phyloP scores from a whole-genome alignment of 2,329 filamentous ascomycete genomes.

The Lasiodiplodia sp. region DNA sequence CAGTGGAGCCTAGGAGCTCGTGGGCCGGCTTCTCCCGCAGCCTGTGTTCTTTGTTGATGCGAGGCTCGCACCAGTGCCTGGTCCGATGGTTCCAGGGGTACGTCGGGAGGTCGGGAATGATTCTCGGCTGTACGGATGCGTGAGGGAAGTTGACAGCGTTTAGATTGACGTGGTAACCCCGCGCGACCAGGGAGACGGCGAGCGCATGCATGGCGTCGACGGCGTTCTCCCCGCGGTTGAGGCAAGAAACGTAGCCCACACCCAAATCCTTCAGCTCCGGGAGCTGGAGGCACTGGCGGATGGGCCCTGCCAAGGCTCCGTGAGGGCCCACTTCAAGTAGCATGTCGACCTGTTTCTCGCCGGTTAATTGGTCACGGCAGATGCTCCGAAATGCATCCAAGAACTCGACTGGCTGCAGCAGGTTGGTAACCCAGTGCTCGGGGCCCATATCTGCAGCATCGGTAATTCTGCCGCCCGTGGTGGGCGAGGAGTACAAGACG shows the following conservation, averaged over 20 bases:
- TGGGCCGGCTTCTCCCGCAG: neutral
- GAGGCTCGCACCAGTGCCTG: conserved; percentile 34
- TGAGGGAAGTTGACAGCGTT: conserved; percentile 34
- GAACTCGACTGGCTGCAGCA: too few relatives aligned
- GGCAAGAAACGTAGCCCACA: conserved; percentile 6
- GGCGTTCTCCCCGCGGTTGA: neutral
- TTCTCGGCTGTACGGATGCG: neutral
- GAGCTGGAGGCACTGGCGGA: conserved; percentile 13
- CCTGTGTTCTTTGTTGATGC: conserved; percentile 23
- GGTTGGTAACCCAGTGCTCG: too few relatives aligned
- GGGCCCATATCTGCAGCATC: too few relatives aligned
- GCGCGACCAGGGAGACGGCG: too few relatives aligned
- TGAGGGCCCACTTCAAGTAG: conserved; percentile 41
- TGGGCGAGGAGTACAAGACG: too few relatives aligned
- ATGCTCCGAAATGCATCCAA: too few relatives aligned
- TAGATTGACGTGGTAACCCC: conserved; percentile 32
- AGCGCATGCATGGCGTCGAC: conserved; percentile 30
- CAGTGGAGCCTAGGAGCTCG: conserved; percentile 40
- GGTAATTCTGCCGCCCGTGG: too few relatives aligned
- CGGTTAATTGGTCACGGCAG: too few relatives aligned
- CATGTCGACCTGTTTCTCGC: conserved; percentile 27
- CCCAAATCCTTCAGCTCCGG: conserved; percentile 34
- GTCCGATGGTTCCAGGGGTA: conserved; percentile 40
- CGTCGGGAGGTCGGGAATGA: conserved; percentile 34
- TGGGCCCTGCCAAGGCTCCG: conserved; percentile 37